Conservation (phyloP, 495 filamentous ascomycete species). For the Penicillium pulvis region DNA sequence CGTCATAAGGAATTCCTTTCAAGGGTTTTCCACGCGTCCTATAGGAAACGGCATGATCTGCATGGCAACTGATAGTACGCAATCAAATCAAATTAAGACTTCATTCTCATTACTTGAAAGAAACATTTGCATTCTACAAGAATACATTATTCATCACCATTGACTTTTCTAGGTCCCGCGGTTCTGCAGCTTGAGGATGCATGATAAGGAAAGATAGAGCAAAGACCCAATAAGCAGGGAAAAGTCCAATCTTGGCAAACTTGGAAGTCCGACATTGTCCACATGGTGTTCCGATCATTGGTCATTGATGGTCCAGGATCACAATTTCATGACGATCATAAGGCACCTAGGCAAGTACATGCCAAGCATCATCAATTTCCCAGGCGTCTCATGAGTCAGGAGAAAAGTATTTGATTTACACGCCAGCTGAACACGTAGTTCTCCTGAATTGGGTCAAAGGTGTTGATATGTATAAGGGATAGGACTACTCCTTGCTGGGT, state of each 20-base stretch:
- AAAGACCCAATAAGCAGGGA: conserved; percentile 11
- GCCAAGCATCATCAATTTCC: background rate
- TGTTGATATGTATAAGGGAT: conserved; percentile 1
- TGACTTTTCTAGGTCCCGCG: conserved; percentile 4
- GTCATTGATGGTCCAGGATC: background rate
- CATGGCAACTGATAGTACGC: conserved; percentile 17
- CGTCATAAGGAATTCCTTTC: conserved; percentile 19
- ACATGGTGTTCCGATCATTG: background rate
- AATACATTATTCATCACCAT: background rate
- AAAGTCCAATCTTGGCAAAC: conserved; percentile 16
- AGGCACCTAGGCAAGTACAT: background rate
- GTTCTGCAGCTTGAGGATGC: conserved; percentile 11
- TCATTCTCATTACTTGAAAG: background rate
- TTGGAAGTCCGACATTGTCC: background rate
- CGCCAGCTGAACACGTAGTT: background rate
- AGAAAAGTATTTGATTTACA: background rate
- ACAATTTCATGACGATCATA: background rate
- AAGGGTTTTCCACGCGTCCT: conserved; percentile 19
- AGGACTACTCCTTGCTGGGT: background rate
- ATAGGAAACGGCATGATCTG: conserved; percentile 17
- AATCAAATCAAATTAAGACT: background rate
- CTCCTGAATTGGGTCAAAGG: too few species aligned
- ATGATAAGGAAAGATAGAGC: conserved; percentile 18
- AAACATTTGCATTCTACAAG: background rate
- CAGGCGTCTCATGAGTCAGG: background rate